Percentiles rank a stretch among this genome's conserved stretches.
phyloP scores from a whole-genome alignment of 2,329 filamentous ascomycete genomes.

The Fusarium aywerte region DNA sequence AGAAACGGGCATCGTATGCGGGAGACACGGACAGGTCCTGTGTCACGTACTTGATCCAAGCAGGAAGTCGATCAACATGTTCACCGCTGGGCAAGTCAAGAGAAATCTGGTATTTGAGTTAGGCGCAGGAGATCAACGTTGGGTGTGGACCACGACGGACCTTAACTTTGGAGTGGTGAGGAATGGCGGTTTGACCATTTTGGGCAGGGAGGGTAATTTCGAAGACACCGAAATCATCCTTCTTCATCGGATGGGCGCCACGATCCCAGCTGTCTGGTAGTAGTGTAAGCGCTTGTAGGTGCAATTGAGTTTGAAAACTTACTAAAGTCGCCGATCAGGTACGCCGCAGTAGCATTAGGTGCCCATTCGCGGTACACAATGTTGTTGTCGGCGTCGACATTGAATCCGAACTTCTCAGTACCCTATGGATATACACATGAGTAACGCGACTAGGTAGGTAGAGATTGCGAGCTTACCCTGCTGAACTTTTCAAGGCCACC shows the following conservation, averaged over 20 bases:
- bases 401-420: slow-evolving; percentile 86
- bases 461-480: slow-evolving; percentile 63
- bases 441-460: background rate
- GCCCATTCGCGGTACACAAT: slow-evolving; percentile 97
- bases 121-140: background rate
- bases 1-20: slow-evolving; percentile 94
- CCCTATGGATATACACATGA: slow-evolving; percentile 64
- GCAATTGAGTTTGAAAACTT: slow-evolving; percentile 48
- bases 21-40: slow-evolving; percentile 91
- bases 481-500: slow-evolving; percentile 94
- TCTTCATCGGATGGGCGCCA: slow-evolving; percentile 86
- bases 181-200: slow-evolving; percentile 80
- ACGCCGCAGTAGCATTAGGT: slow-evolving; percentile 85
- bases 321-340: slow-evolving; percentile 96
- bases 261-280: slow-evolving; percentile 83
- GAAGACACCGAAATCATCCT: slow-evolving; percentile 86
- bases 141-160: slow-evolving; percentile 56
- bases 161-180: slow-evolving; percentile 97
- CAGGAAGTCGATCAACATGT: slow-evolving; percentile 86
- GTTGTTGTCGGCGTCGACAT: slow-evolving; percentile 81
- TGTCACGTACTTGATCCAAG: slow-evolving; percentile 97
- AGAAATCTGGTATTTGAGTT: slow-evolving; percentile 70
- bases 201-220: slow-evolving; percentile 80
- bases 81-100: slow-evolving; percentile 83
- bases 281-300: slow-evolving; percentile 43